phyloP scores from a whole-genome alignment of 2,329 filamentous ascomycete species.

The Domatiomyces catenatus region DNA sequence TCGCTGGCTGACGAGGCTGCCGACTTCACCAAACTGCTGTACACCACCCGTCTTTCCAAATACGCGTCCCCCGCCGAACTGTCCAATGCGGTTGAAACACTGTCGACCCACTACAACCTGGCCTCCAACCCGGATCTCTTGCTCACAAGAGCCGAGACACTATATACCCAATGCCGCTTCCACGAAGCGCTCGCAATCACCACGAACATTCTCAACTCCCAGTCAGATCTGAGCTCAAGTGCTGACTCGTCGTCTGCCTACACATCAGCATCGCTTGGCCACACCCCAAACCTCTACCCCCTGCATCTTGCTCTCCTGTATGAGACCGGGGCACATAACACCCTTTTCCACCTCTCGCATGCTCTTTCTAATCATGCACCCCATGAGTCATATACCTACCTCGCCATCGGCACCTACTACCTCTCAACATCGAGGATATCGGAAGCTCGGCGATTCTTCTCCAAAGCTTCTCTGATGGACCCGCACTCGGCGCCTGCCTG shows the following conservation, averaged over 20 bases:
- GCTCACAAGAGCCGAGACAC: slow-evolving; percentile 72
- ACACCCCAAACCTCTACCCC: slow-evolving; percentile 52
- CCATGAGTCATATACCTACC: slow-evolving; percentile 78
- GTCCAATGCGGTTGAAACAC: slow-evolving; percentile 69
- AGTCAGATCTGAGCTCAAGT: slow-evolving; percentile 58
- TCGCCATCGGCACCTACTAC: slow-evolving; percentile 92
- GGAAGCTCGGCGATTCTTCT: slow-evolving; percentile 89
- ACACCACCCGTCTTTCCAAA: slow-evolving; percentile 88
- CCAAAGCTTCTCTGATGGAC: slow-evolving; percentile 93
- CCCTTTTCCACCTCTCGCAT: slow-evolving; percentile 81
- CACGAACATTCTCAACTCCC: slow-evolving; percentile 66
- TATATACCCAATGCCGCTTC: slow-evolving; percentile 91
- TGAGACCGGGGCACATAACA: slow-evolving; percentile 72
- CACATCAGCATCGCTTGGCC: slow-evolving; percentile 25
- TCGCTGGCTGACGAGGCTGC: slow-evolving; percentile 69
- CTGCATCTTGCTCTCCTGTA: slow-evolving; percentile 82
- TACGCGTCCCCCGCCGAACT: slow-evolving; percentile 79
- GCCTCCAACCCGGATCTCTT: slow-evolving; percentile 76
- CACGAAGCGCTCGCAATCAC: slow-evolving; percentile 74
- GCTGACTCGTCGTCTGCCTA: slow-evolving; percentile 12
- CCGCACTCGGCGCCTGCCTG: slow-evolving; percentile 93
- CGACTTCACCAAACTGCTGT: slow-evolving; percentile 88
- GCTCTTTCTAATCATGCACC: slow-evolving; percentile 85
- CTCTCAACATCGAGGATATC: slow-evolving; percentile 76
- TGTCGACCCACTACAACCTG: slow-evolving; percentile 87